Evolutionary conservation across 306 rosid genomes (phyloP).

Genomic region (Ceratonia siliqua): DNA sequence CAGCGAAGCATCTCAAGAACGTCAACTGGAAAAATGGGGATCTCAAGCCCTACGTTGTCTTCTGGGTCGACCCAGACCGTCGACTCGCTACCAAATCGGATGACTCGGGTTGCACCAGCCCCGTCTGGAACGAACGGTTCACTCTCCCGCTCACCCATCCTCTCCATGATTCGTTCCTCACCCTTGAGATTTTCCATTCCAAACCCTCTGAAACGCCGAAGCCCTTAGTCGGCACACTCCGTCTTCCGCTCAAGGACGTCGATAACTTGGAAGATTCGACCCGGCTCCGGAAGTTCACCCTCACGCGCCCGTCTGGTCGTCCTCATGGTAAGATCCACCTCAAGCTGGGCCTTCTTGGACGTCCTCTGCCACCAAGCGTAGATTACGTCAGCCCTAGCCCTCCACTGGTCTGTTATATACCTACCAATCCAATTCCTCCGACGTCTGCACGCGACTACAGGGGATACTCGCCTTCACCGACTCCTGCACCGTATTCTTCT

Average conservation of each 20-base stretch:
- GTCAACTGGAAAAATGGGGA: conserved; percentile 85
- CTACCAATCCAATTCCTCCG: conserved; percentile 44
- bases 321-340: conserved; percentile 79
- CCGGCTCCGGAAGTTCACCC: conserved; percentile 52
- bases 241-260: conserved; percentile 55
- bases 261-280: conserved; percentile 47
- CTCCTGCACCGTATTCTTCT: conserved; percentile 49
- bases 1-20: conserved; percentile 89
- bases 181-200: conserved; percentile 86
- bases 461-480: conserved; percentile 52
- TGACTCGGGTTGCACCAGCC: conserved; percentile 69
- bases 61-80: conserved; percentile 80
- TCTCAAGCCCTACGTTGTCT: conserved; percentile 83
- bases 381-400: conserved; percentile 50
- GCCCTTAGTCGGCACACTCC: conserved; percentile 80
- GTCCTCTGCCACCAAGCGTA: conserved; percentile 47
- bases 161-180: conserved; percentile 60
- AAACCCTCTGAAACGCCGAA: conserved; percentile 84
- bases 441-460: conserved; percentile 54
- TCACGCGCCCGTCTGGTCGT: conserved; percentile 80
- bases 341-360: conserved; percentile 64
- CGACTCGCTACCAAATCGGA: conserved; percentile 89
- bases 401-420: conserved; percentile 42
- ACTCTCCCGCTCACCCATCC: conserved; percentile 59
- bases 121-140: conserved; percentile 92